Percentiles rank a stretch among this genome's conserved stretches.
phyloP scores from a whole-genome alignment of 768 basidiomycete species.

The Kwoniella dendrophila region DNA sequence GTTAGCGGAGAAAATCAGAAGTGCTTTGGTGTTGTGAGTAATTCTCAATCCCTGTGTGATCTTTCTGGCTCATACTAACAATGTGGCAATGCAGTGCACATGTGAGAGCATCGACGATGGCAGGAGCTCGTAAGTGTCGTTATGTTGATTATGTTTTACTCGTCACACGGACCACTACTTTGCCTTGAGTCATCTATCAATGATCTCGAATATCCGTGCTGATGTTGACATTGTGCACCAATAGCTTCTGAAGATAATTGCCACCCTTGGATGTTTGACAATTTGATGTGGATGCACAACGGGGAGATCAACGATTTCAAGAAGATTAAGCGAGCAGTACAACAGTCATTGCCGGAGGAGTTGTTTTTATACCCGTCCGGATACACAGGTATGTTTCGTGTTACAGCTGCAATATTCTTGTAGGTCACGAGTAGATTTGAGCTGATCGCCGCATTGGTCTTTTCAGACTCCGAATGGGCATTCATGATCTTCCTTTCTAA shows the following conservation, averaged over 20 bases:
- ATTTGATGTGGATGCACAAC: constrained; percentile 98
- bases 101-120: constrained; percentile 81
- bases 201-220: not conserved
- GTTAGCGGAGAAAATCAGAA: constrained; percentile 95
- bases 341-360: constrained; percentile 74
- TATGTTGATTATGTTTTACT: no score
- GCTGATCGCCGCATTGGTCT: constrained; percentile 4
- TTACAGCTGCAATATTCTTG: not conserved
- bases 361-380: constrained; percentile 86
- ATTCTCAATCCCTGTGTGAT: not conserved
- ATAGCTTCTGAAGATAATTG: constrained; percentile 56
- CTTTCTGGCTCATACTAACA: not conserved
- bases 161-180: no score
- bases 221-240: not conserved
- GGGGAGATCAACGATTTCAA: constrained; percentile 84
- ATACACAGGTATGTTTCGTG: constrained; percentile 70
- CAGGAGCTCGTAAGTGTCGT: constrained; percentile 51
- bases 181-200: not conserved
- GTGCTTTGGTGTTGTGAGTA: constrained; percentile 86
- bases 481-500: constrained; percentile 84
- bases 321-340: constrained; percentile 77
- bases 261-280: constrained; percentile 90
- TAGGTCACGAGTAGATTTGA: constrained; percentile 1
- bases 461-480: constrained; percentile 90
- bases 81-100: constrained; percentile 64